A percentile compares a stretch with the other conserved stretches of the same genome.
Conservation (phyloP, 2,329 filamentous ascomycete species). For the Daldinia sp. region DNA sequence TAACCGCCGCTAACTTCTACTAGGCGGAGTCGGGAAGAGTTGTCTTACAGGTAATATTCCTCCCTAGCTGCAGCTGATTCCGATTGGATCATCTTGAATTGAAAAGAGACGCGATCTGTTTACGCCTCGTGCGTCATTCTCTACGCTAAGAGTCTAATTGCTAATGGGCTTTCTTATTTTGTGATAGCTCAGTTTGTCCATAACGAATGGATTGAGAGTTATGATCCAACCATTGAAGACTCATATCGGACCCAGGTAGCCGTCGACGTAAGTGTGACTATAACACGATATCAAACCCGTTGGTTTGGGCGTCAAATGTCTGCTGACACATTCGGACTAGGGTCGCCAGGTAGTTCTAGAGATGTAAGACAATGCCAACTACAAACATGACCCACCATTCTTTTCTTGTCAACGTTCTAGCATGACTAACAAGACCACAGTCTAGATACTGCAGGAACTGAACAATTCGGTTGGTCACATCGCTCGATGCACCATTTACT, state of each 20-base stretch:
- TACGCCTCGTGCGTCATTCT: slow-evolving; percentile 20
- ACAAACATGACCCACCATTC: slow-evolving; percentile 8
- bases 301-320: slow-evolving; percentile 37
- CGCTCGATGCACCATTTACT: slow-evolving; percentile 9
- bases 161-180: slow-evolving; percentile 33
- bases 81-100: slow-evolving; percentile 24
- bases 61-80: slow-evolving; percentile 33
- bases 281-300: slow-evolving; percentile 19
- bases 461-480: slow-evolving; percentile 83
- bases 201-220: slow-evolving; percentile 92
- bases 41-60: slow-evolving; percentile 78
- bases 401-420: slow-evolving; percentile 30
- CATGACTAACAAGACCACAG: slow-evolving; percentile 54
- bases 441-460: slow-evolving; percentile 88
- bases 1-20: slow-evolving; percentile 33
- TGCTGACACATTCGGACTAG: slow-evolving; percentile 56
- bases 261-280: slow-evolving; percentile 75
- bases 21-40: slow-evolving; percentile 90
- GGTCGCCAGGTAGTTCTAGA: slow-evolving; percentile 88
- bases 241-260: slow-evolving; percentile 78
- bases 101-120: slow-evolving; percentile 25
- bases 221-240: slow-evolving; percentile 81
- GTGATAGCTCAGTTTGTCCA: slow-evolving; percentile 85
- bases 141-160: slow-evolving; percentile 12
- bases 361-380: slow-evolving; percentile 67